Evolutionary conservation across 805 yeast genomes (phyloP).

Genomic region (Candida cerambycidarum): DNA sequence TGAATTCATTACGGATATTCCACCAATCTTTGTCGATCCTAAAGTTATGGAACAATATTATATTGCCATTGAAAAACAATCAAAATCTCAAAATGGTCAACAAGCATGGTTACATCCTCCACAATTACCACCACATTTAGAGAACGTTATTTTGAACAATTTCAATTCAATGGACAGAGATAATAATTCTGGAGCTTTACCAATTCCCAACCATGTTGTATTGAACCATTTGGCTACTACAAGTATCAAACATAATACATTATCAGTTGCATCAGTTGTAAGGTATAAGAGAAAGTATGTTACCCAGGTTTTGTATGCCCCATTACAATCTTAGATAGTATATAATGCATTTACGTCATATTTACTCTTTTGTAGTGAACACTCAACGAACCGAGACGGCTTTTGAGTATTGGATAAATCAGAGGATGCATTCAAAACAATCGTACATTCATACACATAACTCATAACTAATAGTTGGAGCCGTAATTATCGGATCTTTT

Average conservation of each 20-base stretch:
- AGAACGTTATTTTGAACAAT: constrained; percentile 85
- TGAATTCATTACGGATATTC: constrained; percentile 66
- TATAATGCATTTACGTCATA: constrained; percentile 2
- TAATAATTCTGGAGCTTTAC: constrained; percentile 84
- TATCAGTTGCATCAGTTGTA: constrained; percentile 90
- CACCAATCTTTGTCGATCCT: constrained; percentile 83
- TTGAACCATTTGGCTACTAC: constrained; percentile 95
- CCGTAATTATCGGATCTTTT: constrained; percentile 16
- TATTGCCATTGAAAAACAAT: constrained; percentile 68
- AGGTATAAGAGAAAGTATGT: constrained; percentile 86
- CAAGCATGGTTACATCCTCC: constrained; percentile 87
- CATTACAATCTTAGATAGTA: constrained; percentile 46
- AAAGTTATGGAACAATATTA: constrained; percentile 86
- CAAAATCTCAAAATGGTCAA: constrained; percentile 55
- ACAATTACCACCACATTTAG: constrained; percentile 94
- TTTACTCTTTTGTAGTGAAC: too few species aligned
- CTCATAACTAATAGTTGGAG: constrained; percentile 3
- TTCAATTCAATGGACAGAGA: constrained; percentile 59
- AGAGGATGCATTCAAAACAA: constrained; percentile 10
- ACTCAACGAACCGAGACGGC: too few species aligned
- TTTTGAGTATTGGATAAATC: too few species aligned
- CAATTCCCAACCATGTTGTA: constrained; percentile 94
- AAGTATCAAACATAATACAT: constrained; percentile 86
- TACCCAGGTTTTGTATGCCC: constrained; percentile 90
- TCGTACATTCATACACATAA: constrained; percentile 8